Base-by-base conservation (phyloP, 805 yeast species). In the Saturnispora dispora region DNA sequence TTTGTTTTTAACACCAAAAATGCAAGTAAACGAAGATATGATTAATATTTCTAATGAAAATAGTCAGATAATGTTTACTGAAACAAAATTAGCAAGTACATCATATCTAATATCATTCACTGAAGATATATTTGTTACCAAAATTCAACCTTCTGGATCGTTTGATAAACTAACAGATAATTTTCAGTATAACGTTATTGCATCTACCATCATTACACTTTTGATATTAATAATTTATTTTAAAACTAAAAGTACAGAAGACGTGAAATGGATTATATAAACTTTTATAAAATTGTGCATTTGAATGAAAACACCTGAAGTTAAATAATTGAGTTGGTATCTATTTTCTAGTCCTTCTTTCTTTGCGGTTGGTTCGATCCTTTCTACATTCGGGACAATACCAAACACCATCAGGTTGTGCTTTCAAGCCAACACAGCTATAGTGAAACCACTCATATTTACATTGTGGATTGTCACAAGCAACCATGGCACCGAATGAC, bases 351-450 rank as follows among this genome's bases (percentile, higher is more conserved):
- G 17, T 49, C 27, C 48, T 44, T 23, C 48, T 43, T 17, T 49
- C 52, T 23, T 49, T 49, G 11, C 52, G 45, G 32, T 49, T 49
- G 11, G 47, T 27, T 8, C 52, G 36, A 35, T 53, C 58, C 49
- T 65, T 68, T 18, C 70, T 67, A 73, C 98, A 90, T 55, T 86
- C 91, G 0, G 97, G 91, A 71, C 99, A 93, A 65, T 82, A 91
- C 99, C 99, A 93, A 46, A 85, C 84, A 15, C 96, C 98, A 61
- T 82, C 81, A 4, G 99, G 99, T 9, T 96, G 96, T 53, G 87
- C 90, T 33, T 84, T 87, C 56, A 93, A 75, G 1, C 96, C 96
- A 42, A 93, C 98, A 73, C 99, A 79, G 51, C 73, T 72, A 73
- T 81, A 79, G 61, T 79, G 83, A 61, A 79, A 79, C 83, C 83